Evolutionary conservation across 805 yeast species (phyloP).

Genomic region (Kodamaea fukazawae): DNA sequence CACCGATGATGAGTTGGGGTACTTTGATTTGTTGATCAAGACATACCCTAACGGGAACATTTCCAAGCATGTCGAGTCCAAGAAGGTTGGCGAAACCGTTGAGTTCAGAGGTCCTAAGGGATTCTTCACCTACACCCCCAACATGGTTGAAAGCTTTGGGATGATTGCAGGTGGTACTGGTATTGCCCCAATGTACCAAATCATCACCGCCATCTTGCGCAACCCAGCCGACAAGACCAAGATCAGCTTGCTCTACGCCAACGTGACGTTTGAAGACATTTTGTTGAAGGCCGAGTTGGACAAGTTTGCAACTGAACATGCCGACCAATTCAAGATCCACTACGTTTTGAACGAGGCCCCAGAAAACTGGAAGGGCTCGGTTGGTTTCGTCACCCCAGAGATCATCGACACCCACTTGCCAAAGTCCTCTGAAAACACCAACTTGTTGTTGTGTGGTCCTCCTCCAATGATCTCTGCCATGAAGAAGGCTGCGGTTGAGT

Average conservation of each 20-base stretch:
- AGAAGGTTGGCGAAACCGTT: conserved; percentile 75
- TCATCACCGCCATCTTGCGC: conserved; percentile 73
- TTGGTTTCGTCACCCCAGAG: conserved; percentile 79
- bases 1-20: conserved; percentile 73
- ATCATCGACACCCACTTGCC: conserved; percentile 65
- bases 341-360: conserved; percentile 76
- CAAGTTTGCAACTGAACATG: conserved; percentile 51
- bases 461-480: conserved; percentile 86
- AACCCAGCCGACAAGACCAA: conserved; percentile 79
- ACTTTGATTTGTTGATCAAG: conserved; percentile 82
- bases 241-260: conserved; percentile 75
- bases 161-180: conserved; percentile 99
- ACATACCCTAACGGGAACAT: conserved; percentile 84
- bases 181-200: conserved; percentile 93
- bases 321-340: conserved; percentile 60
- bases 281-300: conserved; percentile 79
- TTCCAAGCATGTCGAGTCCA: conserved; percentile 66
- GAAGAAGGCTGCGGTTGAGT: conserved; percentile 69
- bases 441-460: conserved; percentile 88
- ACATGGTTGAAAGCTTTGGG: conserved; percentile 67
- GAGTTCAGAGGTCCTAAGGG: conserved; percentile 91
- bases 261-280: conserved; percentile 76
- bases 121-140: conserved; percentile 75
- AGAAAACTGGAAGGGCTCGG: conserved; percentile 69
- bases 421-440: conserved; percentile 54